Percentiles rank a stretch among this genome's conserved stretches.
phyloP scores from a whole-genome alignment of 805 yeast genomes.

The Candida tammaniensis region DNA sequence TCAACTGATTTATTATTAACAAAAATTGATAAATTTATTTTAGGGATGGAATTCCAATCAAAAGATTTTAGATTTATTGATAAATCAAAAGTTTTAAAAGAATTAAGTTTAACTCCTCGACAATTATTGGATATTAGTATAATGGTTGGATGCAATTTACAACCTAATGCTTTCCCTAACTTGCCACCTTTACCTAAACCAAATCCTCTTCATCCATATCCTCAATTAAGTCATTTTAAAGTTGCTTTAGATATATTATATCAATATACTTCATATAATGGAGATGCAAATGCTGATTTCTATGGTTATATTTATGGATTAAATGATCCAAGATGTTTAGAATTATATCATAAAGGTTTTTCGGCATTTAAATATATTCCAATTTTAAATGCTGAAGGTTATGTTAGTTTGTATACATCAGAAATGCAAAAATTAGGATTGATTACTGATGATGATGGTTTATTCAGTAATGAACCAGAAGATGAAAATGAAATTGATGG shows the following conservation, averaged over 20 bases:
- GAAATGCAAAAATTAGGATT: conserved; percentile 38
- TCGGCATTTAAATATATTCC: conserved; percentile 73
- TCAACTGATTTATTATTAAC: conserved; percentile 76
- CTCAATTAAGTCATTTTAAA: conserved; percentile 39
- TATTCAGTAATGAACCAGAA: conserved; percentile 12
- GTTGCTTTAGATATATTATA: conserved; percentile 38
- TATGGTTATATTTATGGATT: conserved; percentile 48
- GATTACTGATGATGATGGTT: conserved; percentile 16
- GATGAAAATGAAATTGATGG: conserved; percentile 2
- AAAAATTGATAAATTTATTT: conserved; percentile 65
- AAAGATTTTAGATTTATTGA: conserved; percentile 69
- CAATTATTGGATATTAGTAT: conserved; percentile 75
- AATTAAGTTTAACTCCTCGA: conserved; percentile 56
- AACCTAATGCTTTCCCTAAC: conserved; percentile 57
- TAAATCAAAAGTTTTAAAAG: conserved; percentile 53
- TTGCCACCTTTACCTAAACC: conserved; percentile 47
- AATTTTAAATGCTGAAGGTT: conserved; percentile 64
- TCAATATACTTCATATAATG: conserved; percentile 28
- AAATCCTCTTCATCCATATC: conserved; percentile 37
- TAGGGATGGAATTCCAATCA: conserved; percentile 64
- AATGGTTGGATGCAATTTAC: conserved; percentile 75
- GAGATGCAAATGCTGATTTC: conserved; percentile 23
- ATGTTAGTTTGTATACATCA: conserved; percentile 55
- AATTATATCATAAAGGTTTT: conserved; percentile 62
- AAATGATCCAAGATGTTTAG: conserved; percentile 44